Conservation (phyloP, 2,329 filamentous ascomycete genomes). For the Fusarium ambrosium region DNA sequence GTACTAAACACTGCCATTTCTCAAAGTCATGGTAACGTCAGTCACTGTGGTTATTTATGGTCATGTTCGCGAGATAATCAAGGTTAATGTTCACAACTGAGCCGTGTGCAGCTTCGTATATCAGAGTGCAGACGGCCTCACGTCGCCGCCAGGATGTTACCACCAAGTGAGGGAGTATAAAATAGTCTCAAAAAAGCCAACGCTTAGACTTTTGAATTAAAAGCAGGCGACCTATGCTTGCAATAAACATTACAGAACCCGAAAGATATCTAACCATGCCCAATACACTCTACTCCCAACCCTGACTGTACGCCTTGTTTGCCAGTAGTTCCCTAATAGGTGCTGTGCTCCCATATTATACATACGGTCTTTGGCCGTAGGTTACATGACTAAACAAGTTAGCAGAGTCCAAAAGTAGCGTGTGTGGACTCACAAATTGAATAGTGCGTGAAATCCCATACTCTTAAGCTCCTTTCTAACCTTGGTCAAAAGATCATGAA, state of each 20-base stretch:
- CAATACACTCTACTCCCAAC: background rate
- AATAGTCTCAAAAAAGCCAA: background rate
- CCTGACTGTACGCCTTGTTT: background rate
- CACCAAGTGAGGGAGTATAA: background rate
- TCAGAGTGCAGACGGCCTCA: background rate
- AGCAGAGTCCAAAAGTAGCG: background rate
- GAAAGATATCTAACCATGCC: background rate
- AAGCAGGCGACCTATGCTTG: background rate
- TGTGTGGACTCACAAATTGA: slow-evolving; percentile 20
- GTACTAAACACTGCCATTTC: background rate
- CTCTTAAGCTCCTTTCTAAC: slow-evolving; percentile 18
- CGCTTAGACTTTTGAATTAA: background rate
- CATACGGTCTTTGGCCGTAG: slow-evolving; percentile 18
- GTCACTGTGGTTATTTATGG: too few relatives aligned
- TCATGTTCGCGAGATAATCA: background rate
- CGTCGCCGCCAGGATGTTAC: background rate
- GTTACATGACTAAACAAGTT: slow-evolving; percentile 12
- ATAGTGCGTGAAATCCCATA: slow-evolving; percentile 5
- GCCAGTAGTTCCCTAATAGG: background rate
- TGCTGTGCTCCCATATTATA: background rate
- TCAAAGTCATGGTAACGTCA: background rate
- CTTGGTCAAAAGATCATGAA: slow-evolving; percentile 9
- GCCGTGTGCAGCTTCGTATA: background rate
- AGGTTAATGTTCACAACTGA: background rate
- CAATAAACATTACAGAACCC: background rate